Percentiles rank a stretch among this genome's conserved stretches.
These are phyloP conservation scores for Sanghuangporus baumii DNA, from an alignment of 1,284 basidiomycete genomes.

Conservation along the genomic window DNA sequence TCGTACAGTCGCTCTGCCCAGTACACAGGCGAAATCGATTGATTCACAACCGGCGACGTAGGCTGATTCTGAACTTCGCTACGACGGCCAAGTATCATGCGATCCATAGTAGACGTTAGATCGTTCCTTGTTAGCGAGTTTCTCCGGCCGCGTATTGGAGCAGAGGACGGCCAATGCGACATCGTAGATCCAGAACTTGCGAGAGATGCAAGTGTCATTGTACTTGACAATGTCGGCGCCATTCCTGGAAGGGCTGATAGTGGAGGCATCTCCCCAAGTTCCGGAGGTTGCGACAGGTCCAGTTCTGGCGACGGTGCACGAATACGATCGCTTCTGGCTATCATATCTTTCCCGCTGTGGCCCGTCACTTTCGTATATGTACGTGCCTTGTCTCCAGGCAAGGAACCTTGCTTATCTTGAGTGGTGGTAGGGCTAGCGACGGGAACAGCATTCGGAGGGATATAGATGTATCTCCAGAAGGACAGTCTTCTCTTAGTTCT, in stretches of 20 bases:
- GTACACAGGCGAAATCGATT: slow-evolving; percentile 62
- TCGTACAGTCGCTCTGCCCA: slow-evolving; percentile 61
- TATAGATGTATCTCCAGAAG: slow-evolving; percentile 67
- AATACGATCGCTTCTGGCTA: slow-evolving; percentile 14
- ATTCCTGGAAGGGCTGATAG: slow-evolving; percentile 21
- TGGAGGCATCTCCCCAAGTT: slow-evolving; percentile 20
- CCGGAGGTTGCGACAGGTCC: slow-evolving; percentile 17
- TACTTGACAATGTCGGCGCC: slow-evolving; percentile 35
- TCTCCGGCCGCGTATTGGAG: slow-evolving; percentile 27
- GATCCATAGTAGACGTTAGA: slow-evolving; percentile 54
- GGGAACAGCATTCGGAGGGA: slow-evolving; percentile 50
- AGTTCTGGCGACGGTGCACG: slow-evolving; percentile 16
- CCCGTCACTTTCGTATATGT: background rate
- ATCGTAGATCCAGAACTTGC: slow-evolving; percentile 32
- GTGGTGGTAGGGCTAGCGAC: slow-evolving; percentile 22
- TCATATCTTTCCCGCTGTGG: slow-evolving; percentile 12
- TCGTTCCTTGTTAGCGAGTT: slow-evolving; percentile 51
- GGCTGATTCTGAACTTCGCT: slow-evolving; percentile 34
- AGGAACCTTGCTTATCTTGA: slow-evolving; percentile 5
- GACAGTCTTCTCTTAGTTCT: slow-evolving; percentile 44
- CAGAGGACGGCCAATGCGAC: slow-evolving; percentile 22
- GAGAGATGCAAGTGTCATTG: slow-evolving; percentile 48
- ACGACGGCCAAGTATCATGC: slow-evolving; percentile 49
- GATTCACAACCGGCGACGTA: slow-evolving; percentile 38
- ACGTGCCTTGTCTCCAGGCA: background rate